Percentiles rank a stretch among this genome's conserved stretches.
phyloP scores from a whole-genome alignment of 331 rosid species.

The Telfairia occidentalis region DNA sequence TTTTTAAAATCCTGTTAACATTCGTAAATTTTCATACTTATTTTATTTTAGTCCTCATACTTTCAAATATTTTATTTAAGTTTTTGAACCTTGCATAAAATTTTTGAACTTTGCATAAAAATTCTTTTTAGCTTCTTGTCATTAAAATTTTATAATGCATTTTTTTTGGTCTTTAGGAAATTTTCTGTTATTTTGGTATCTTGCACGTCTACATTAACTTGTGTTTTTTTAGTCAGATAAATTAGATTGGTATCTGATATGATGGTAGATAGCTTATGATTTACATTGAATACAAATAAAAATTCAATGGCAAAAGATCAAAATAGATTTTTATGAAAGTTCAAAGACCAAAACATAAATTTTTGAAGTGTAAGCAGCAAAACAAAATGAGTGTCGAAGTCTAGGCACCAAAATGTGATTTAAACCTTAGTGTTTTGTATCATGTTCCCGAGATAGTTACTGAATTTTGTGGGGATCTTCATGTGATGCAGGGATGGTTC shows the following conservation, averaged over 20 bases:
- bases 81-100: not conserved
- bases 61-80: not conserved
- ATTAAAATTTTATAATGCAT: no score
- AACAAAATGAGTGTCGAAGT: not conserved
- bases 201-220: not conserved
- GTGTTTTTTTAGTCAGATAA: not conserved
- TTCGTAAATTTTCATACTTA: not conserved
- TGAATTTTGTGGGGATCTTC: not conserved
- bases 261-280: not conserved
- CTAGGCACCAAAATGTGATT: not conserved
- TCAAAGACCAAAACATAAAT: not conserved
- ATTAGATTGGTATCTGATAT: not conserved
- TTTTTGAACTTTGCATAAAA: not conserved
- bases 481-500: slow-evolving; percentile 27
- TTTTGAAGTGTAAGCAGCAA: not conserved
- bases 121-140: not conserved
- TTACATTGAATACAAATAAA: not conserved
- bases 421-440: not conserved
- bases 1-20: not conserved
- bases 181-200: no score
- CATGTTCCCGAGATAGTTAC: not conserved
- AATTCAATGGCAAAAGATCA: not conserved
- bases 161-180: no score
- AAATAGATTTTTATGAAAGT: not conserved
- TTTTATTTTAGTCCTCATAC: not conserved